Percentiles rank a stretch among this genome's conserved stretches.
Conservation (phyloP, 2,329 filamentous ascomycete species). For the Waltergamsia citrina region DNA sequence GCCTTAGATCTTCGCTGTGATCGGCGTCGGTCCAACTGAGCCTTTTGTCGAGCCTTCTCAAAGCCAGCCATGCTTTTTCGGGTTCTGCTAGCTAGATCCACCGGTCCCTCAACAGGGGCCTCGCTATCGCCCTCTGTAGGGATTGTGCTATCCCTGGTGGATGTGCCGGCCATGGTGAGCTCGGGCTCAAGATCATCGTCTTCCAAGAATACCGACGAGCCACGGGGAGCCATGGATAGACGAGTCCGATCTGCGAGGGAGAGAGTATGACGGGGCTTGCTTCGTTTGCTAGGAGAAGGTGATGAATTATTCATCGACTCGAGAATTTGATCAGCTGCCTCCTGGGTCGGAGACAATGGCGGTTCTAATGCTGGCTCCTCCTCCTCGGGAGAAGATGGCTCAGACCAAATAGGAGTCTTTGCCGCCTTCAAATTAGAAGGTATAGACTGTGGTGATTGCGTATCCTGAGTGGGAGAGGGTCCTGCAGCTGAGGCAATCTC, state of each 20-base stretch:
- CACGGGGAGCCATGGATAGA: constrained; percentile 61
- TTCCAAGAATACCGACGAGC: constrained; percentile 28
- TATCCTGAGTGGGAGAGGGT: neutral
- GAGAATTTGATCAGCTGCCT: constrained; percentile 46
- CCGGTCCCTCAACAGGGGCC: constrained; percentile 8
- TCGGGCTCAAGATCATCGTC: constrained; percentile 16
- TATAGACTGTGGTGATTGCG: neutral
- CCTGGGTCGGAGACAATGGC: constrained; percentile 31
- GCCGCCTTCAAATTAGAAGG: neutral
- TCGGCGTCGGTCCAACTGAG: constrained; percentile 44
- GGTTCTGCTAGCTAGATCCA: constrained; percentile 48
- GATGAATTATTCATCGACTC: constrained; percentile 44
- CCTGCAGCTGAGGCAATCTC: neutral
- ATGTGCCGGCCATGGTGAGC: constrained; percentile 6
- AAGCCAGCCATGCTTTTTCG: constrained; percentile 53
- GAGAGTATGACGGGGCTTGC: constrained; percentile 41
- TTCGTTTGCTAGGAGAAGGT: constrained; percentile 44
- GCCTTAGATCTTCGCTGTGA: constrained; percentile 37
- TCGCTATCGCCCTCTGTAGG: constrained; percentile 12
- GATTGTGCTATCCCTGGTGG: constrained; percentile 3
- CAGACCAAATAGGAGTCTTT: neutral
- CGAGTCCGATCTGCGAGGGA: constrained; percentile 72
- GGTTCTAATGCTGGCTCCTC: no score
- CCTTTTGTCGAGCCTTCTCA: constrained; percentile 50
- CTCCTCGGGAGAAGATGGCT: neutral